Evolutionary conservation across 2,329 filamentous ascomycete genomes (phyloP), one percentile per base, ranked within the genome.

Genomic region (Beauveria varroae): DNA sequence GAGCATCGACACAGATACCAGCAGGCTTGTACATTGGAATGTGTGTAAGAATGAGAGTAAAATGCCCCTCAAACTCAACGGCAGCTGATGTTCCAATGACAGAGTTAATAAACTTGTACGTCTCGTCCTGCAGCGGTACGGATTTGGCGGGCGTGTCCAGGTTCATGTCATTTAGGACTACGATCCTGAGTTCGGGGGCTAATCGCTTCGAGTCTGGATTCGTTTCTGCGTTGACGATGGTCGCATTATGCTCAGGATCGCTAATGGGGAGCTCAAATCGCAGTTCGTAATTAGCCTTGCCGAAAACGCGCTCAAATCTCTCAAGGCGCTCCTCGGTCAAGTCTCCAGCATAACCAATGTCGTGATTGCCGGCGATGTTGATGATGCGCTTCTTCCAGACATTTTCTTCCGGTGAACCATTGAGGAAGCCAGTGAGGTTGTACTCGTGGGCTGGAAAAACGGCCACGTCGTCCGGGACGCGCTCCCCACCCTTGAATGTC

Each of bases 331-430:
- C 80, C n/a, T 81, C 76, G 46, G 88, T 91, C 64, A 98, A 81
- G 73, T 99, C 95, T 3, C 95, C 95, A 0, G 93, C 91, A 72
- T 99, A 99, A 40, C 95, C 95, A 69, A 99, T 87, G 73, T 99
- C 95, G 71, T 99, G 95, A 70, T 99, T 99, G 1, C 95, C 95
- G 0, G 87, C 92, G 28, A 98, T 85, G 67, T 96, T 96, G 71
- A 99, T 91, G 65, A 97, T 81, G 60, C 89, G 84, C 46, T 79
- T 81, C n/a, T 80, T 75, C 95, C 95, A 98, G 2, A 74, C 73
- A 6, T 78, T 74, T 7, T 77, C 76, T 54, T 78, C 72, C 8
- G 77, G 69, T 6, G 72, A 72, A 1, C 71, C 75, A 44, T 78
- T 78, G 4, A 86, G 70, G 24, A 80, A 73, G 3, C 81, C 81